These are phyloP conservation scores for Scenedesmus sp. DNA, from an alignment of 163 green algal species.

Conservation along the genomic window DNA sequence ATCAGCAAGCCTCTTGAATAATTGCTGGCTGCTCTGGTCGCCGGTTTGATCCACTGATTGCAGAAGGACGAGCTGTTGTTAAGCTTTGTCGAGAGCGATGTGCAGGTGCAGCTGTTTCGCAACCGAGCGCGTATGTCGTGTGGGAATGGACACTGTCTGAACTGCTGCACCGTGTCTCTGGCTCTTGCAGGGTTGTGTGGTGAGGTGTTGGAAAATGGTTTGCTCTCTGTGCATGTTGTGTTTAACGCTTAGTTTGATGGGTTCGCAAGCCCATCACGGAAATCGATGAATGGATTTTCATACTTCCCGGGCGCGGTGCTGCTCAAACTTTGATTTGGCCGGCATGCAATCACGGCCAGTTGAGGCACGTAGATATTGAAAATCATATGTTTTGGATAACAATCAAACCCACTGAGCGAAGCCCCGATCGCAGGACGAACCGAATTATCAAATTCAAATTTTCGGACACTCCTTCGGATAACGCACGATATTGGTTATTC, in stretches of 20 bases:
- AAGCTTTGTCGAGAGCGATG: neutral
- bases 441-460: too few relatives aligned
- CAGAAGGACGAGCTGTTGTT: neutral
- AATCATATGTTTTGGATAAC: neutral
- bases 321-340: conserved; percentile 2
- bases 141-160: neutral
- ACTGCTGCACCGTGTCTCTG: conserved; percentile 14
- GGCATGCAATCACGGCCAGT: neutral
- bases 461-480: too few relatives aligned
- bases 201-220: conserved; percentile 1
- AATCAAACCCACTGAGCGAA: too few relatives aligned
- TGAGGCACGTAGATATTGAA: neutral
- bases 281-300: neutral
- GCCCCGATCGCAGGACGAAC: too few relatives aligned
- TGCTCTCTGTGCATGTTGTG: neutral
- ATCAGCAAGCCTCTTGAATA: neutral
- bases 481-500: too few relatives aligned
- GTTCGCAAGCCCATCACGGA: neutral
- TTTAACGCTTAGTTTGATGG: neutral
- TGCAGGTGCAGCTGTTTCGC: neutral
- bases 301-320: neutral
- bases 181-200: conserved; percentile 14
- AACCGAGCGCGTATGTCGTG: neutral
- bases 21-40: conserved; percentile 7
- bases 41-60: neutral